Base-by-base conservation (phyloP, 331 rosid genomes). In the Quercus tomentella region DNA sequence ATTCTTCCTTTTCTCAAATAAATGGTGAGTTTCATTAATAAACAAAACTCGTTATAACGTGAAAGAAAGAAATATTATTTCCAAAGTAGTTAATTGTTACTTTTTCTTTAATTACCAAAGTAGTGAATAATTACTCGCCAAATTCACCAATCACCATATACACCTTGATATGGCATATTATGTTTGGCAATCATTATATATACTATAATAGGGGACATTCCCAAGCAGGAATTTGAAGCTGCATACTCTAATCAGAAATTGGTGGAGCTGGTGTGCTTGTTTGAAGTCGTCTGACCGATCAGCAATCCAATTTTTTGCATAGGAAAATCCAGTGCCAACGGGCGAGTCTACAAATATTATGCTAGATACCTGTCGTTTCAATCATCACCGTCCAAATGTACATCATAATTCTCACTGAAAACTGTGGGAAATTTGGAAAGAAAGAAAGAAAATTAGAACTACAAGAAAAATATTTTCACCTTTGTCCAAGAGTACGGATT, bases 331-430 rank as follows among this genome's bases (percentile, higher is more conserved):
- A 7, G 93, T 81, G 0, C 77, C 84, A 3, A 81, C 93, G 1
- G 97, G 95, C 76, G 87, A 87, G 62, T 90, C 97, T 74, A 89
- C 45, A 70, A 92, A 92, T 72, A 90, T 73, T 33, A 92, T 81
- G 82, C 81, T 90, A 25, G 89, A 85, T 41, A 70, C 80, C 94
- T 89, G 62, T 10, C 56, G 66, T 5, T 5, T 21, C 54, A 37
- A 79, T 72, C 76, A 71, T 15, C 26, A 52, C 18, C 55, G 0
- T 21, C 14, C 10, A 15, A 30, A n/a, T 49, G 33, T 3, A 23
- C 23, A 73, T 37, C 31, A 75, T 3, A 7, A 30, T 51, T 3
- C 63, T 63, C 52, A 63, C 55, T 23, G 16, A 3, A 76, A 5
- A 20, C 33, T 33, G 58, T 28, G 28, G 60, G 63, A 75, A 58